Conservation (phyloP, 768 basidiomycete genomes). For the Mycena alexandri region DNA sequence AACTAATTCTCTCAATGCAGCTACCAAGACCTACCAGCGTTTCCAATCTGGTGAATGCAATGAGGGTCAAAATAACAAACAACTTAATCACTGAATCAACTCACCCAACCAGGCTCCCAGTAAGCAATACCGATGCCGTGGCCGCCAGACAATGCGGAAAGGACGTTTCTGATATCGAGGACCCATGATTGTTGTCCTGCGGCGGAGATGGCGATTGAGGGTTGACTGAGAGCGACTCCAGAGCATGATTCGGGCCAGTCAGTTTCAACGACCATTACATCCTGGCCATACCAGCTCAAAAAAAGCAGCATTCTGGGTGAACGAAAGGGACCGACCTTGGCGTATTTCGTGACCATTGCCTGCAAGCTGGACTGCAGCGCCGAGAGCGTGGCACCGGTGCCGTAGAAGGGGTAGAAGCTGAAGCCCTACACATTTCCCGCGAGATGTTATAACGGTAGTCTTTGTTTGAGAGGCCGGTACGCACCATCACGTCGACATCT, state of each 20-base stretch:
- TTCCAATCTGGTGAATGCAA: conserved; percentile 20
- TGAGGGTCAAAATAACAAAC: not conserved
- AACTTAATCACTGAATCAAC: not conserved
- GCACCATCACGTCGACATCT: conserved; percentile 62
- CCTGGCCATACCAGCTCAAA: conserved; percentile 40
- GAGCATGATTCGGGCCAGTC: conserved; percentile 71
- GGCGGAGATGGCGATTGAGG: conserved; percentile 59
- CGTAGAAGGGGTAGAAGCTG: conserved; percentile 77
- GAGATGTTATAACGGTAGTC: no score
- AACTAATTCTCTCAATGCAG: not conserved
- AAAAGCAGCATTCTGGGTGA: not conserved
- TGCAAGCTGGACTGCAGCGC: conserved; percentile 65
- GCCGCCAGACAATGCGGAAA: conserved; percentile 61
- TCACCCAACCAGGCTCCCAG: conserved; percentile 77
- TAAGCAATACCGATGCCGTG: conserved; percentile 66
- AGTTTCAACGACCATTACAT: conserved; percentile 73
- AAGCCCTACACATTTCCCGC: conserved; percentile 43
- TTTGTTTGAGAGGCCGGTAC: no score
- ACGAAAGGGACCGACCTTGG: conserved; percentile 53
- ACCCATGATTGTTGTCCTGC: conserved; percentile 69
- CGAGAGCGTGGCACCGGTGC: conserved; percentile 65
- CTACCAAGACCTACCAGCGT: conserved; percentile 16
- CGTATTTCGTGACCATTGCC: conserved; percentile 60
- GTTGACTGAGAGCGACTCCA: conserved; percentile 58
- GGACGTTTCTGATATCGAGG: conserved; percentile 59